Conservation (phyloP, 805 yeast species). For the Ogataea trehaloabstinens region DNA sequence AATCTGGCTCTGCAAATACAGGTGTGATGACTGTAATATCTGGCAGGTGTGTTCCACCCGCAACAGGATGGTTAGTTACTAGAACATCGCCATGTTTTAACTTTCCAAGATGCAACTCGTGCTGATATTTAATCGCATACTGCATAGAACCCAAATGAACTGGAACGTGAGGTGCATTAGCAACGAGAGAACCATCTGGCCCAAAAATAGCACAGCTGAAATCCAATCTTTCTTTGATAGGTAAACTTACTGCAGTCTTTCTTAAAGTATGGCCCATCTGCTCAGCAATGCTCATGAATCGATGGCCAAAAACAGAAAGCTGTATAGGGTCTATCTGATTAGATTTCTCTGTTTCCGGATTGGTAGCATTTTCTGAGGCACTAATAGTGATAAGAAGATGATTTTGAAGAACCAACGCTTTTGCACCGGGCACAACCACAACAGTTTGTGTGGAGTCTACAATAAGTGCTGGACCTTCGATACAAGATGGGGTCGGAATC, state of each 20-base stretch:
- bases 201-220: conserved; percentile 45
- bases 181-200: conserved; percentile 37
- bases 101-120: conserved; percentile 36
- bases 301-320: conserved; percentile 39
- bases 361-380: conserved; percentile 5
- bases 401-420: conserved; percentile 33
- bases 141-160: conserved; percentile 45
- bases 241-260: conserved; percentile 38
- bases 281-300: conserved; percentile 47
- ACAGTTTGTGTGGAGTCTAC: conserved; percentile 39
- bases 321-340: conserved; percentile 36
- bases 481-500: too few relatives aligned
- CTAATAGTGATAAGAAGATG: conserved; percentile 33
- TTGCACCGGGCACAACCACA: conserved; percentile 35
- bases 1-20: too few relatives aligned
- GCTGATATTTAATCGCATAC: conserved; percentile 37
- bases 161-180: conserved; percentile 45
- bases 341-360: conserved; percentile 9
- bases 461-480: conserved; percentile 38
- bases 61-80: conserved; percentile 40
- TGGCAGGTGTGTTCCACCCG: conserved; percentile 44
- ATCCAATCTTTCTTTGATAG: conserved; percentile 43
- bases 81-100: conserved; percentile 40
- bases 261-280: conserved; percentile 42
- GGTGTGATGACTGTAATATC: conserved; percentile 57